Base-by-base conservation (phyloP, 73 alveolate genomes). In the Loxodes magnus region DNA sequence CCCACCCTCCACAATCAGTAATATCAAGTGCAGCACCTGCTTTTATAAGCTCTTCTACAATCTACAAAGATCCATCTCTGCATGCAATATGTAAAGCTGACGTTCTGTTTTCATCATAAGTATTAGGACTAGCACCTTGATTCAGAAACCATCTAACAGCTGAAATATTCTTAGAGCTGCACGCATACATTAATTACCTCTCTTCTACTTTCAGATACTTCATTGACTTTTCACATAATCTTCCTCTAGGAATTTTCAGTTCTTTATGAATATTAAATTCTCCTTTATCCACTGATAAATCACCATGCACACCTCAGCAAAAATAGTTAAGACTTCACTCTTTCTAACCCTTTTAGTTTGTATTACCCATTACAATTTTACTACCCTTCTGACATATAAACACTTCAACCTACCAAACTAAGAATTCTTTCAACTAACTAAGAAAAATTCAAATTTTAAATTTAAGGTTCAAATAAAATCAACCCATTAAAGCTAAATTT, bases 71-170 rank as follows among this genome's bases (percentile, higher is more conserved):
- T 21, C 59, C 59, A 25, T 46, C 43, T 10, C 59, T 14, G 46
- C 43, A 37, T 16, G 59, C 59, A 10, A 46, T 46, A 22, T 46
- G 59, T 7, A 46, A 22, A 10, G 59, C 43, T 2, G 35, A 12
- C n/a, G 59, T 46, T 46, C 59, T 14, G 51, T 44, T 46, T 25
- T 46, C 59, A 24, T 46, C 59, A 24, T 46, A 46, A 5, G 59
- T 46, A 24, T 46, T 46, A n/a, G 59, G 59, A 22, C 26, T 46
- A 17, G 27, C 27, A 24, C 59, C 59, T 46, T 46, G 59, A 2
- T 37, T 25, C 9, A 46, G 16, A 24, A 25, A 46, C 59, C 59
- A 46, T 9, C 59, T 37, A 7, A 46, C 7, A 5, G 59, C 22
- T n/a, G 43, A 25, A 2, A 46, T 37, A 24, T 46, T 46, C n/a